These are phyloP conservation scores for Sarocladium oryzae DNA, from an alignment of 2,329 filamentous ascomycete genomes.

Conservation along the genomic window DNA sequence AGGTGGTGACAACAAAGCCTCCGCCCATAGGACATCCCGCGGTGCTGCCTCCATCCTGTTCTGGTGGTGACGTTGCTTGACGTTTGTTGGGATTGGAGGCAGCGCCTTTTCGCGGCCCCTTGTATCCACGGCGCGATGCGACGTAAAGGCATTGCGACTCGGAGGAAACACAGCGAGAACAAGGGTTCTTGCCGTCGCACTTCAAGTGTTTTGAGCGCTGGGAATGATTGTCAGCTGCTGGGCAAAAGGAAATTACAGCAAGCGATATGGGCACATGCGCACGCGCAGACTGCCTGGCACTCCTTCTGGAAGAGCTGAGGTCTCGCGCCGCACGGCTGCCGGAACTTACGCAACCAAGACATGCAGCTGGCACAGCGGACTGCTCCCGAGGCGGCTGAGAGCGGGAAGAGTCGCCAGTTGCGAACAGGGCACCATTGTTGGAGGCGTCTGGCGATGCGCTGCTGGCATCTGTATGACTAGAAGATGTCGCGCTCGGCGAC, in stretches of 20 bases:
- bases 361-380: conserved; percentile 5
- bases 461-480: conserved; percentile 6
- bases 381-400: conserved; percentile 3
- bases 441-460: conserved; percentile 6
- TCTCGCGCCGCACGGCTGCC: background rate
- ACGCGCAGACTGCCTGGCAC: background rate
- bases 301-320: background rate
- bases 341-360: conserved; percentile 7
- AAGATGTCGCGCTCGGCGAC: conserved; percentile 1
- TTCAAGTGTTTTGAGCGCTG: conserved; percentile 65
- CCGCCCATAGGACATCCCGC: conserved; percentile 34
- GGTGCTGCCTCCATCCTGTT: conserved; percentile 7
- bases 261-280: background rate
- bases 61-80: conserved; percentile 36
- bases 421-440: conserved; percentile 7
- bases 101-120: conserved; percentile 42
- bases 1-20: conserved; percentile 1
- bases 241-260: background rate
- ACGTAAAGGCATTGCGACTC: conserved; percentile 63
- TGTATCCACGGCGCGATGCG: conserved; percentile 69
- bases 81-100: conserved; percentile 42
- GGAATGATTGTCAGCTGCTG: background rate
- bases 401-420: conserved; percentile 1
- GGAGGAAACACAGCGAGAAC: conserved; percentile 56
- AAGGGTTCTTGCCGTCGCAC: conserved; percentile 65